phyloP scores from a whole-genome alignment of 192 early-diverging fungal species.

The Podila minutissima region DNA sequence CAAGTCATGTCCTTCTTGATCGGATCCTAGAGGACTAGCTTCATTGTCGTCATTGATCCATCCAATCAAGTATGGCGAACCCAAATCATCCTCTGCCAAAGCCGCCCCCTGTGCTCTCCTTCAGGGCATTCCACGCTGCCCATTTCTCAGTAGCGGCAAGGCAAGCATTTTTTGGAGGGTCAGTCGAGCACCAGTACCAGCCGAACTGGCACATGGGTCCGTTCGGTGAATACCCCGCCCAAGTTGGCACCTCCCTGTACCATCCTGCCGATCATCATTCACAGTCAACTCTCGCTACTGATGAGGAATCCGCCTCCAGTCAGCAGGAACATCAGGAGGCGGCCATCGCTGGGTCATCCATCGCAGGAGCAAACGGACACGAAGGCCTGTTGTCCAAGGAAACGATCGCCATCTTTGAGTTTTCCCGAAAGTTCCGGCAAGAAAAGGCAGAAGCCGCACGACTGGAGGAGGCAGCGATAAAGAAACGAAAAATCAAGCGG shows the following conservation, averaged over 20 bases:
- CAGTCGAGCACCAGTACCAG: not conserved
- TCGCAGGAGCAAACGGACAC: not conserved
- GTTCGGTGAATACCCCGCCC: no score
- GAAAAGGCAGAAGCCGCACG: constrained; percentile 20
- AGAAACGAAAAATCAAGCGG: constrained; percentile 15
- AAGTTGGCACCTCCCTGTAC: no score
- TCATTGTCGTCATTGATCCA: no score
- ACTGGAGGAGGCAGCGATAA: constrained; percentile 7
- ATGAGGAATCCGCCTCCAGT: not conserved
- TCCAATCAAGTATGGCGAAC: no score
- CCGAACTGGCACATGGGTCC: no score
- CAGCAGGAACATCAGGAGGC: not conserved
- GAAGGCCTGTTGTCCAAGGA: constrained; percentile 16
- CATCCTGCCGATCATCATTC: no score
- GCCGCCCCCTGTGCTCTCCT: constrained; percentile 15
- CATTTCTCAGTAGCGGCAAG: constrained; percentile 7
- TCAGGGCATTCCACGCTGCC: constrained; percentile 14
- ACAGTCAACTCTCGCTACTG: no score
- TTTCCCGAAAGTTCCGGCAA: constrained; percentile 31
- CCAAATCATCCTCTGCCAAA: not conserved
- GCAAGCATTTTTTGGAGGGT: constrained; percentile 2
- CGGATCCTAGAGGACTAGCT: no score
- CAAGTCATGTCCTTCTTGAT: no score
- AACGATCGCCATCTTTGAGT: constrained; percentile 45
- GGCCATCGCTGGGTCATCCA: not conserved